Percentiles rank a stretch among this genome's conserved stretches.
Conservation (phyloP, 2,329 filamentous ascomycete genomes). For the Cladosporium sp. region DNA sequence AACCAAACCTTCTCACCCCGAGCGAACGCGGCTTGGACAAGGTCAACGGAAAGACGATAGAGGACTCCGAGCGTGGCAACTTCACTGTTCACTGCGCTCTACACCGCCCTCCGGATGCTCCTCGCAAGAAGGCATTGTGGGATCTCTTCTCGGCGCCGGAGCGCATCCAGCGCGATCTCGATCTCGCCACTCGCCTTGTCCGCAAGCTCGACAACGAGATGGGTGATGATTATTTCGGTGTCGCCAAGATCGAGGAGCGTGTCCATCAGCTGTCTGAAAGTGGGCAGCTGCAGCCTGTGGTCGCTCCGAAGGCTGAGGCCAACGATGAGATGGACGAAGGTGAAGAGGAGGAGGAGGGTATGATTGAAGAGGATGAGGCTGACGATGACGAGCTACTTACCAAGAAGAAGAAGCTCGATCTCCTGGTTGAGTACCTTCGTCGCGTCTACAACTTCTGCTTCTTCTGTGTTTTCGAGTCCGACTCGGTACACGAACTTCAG, state of each 20-base stretch:
- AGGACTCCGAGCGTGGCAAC: conserved; percentile 81
- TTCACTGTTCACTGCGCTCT: conserved; percentile 98
- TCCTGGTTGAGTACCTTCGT: conserved; percentile 93
- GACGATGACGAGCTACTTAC: conserved; percentile 86
- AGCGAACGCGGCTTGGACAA: conserved; percentile 81
- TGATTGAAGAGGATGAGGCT: conserved; percentile 54
- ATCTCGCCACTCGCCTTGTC: conserved; percentile 78
- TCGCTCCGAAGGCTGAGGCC: conserved; percentile 54
- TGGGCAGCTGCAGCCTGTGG: conserved; percentile 72
- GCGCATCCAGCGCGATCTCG: conserved; percentile 85
- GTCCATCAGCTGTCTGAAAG: conserved; percentile 77
- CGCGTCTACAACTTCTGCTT: conserved; percentile 99
- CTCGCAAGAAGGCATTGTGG: conserved; percentile 94
- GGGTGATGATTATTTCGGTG: conserved; percentile 73
- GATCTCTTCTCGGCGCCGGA: conserved; percentile 94
- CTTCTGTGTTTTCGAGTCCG: conserved; percentile 98
- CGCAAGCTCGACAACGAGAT: conserved; percentile 83
- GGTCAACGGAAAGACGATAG: conserved; percentile 97
- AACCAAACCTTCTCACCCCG: conserved; percentile 17
- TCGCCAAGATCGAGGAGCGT: conserved; percentile 78
- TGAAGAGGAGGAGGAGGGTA: conserved; percentile 69
- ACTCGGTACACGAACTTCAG: conserved; percentile 92
- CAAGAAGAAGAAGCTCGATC: conserved; percentile 95
- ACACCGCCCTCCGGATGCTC: conserved; percentile 81
- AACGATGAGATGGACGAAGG: conserved; percentile 63